phyloP scores from a whole-genome alignment of 345 rosid genomes.

The Nephelium lappaceum region DNA sequence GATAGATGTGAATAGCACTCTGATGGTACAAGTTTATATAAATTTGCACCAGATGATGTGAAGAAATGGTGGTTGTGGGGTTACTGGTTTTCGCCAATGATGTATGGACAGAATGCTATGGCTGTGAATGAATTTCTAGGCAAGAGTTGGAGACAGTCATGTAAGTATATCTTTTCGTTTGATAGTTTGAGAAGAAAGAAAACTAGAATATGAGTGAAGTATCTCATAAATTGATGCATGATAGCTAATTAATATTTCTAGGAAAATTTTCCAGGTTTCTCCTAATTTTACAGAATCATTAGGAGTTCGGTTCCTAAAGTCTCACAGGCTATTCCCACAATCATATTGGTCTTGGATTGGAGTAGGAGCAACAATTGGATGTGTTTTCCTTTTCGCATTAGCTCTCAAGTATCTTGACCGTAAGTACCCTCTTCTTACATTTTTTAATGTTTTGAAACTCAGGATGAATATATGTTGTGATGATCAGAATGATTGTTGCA shows the following conservation, averaged over 20 bases:
- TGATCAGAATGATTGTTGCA: slow-evolving; percentile 25
- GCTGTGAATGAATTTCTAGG: slow-evolving; percentile 70
- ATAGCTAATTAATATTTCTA: neutral
- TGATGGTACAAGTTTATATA: slow-evolving; percentile 13
- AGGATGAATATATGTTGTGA: slow-evolving; percentile 15
- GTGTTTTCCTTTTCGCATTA: slow-evolving; percentile 55
- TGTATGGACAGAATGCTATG: slow-evolving; percentile 64
- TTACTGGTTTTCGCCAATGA: slow-evolving; percentile 68
- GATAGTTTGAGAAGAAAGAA: neutral
- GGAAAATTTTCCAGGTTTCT: slow-evolving; percentile 44
- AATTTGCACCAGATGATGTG: slow-evolving; percentile 39
- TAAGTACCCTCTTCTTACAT: slow-evolving; percentile 38
- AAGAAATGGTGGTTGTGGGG: slow-evolving; percentile 78
- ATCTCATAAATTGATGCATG: neutral
- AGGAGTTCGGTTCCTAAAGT: slow-evolving; percentile 65
- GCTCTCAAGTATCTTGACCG: slow-evolving; percentile 74
- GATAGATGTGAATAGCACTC: slow-evolving; percentile 1
- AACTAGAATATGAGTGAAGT: neutral
- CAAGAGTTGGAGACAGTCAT: slow-evolving; percentile 55
- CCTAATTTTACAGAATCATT: slow-evolving; percentile 58
- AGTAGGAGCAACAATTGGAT: slow-evolving; percentile 70
- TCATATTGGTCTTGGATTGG: slow-evolving; percentile 92
- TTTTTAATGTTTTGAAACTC: slow-evolving; percentile 5
- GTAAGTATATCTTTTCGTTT: slow-evolving; percentile 34
- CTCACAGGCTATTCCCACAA: slow-evolving; percentile 67